Evolutionary conservation across 2,329 filamentous ascomycete species (phyloP), one percentile per base, ranked within the genome.

Genomic region (Cyphellophora europaea): DNA sequence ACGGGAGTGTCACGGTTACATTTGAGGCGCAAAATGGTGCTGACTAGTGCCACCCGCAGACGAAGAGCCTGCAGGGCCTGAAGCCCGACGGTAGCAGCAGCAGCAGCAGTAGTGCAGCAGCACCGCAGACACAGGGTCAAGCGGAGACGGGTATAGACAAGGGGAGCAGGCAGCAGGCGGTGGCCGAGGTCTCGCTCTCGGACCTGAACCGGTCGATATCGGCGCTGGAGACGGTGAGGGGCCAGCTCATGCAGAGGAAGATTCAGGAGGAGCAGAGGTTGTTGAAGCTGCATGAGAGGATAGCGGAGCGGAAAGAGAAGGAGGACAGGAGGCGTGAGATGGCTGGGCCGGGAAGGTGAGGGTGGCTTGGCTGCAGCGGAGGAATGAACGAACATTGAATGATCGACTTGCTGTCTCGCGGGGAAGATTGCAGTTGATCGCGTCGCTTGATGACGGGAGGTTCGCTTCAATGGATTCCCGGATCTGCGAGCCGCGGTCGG

Each of bases 231-330:
- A 34, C 33, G 10, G 39, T 35, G 32, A 35, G 43, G 4, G 40
- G 37, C 5, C 33, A 39, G 19, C 33, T 45, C 10, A 12, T 42
- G 5, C 23, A 19, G 3, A 29, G 43, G 29, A 42, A 47, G 33
- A 34, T 35, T 14, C 38, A 40, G 21, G n/a, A 42, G 12, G 40
- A 44, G 17, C 17, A 32, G n/a, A 42, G 40, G 16, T 35, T 47
- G 10, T 16, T 28, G 10, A 31, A 32, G n/a, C 33, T 44, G 29
- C 35, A 31, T 16, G 33, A 40, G 11, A 29, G 34, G 31, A 35
- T 27, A 12, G 32, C 38, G 27, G 37, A 40, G 25, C 32, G 38
- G 35, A 30, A 32, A 33, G 27, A 28, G 6, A 37, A 39, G 35
- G 37, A 44, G 28, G 41, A 38, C 25, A 31, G 34, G 12, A 28